Evolutionary conservation across 495 filamentous ascomycete species (phyloP), one percentile per base, ranked within the genome.

Genomic region (Rostrohypoxylon terebratum): DNA sequence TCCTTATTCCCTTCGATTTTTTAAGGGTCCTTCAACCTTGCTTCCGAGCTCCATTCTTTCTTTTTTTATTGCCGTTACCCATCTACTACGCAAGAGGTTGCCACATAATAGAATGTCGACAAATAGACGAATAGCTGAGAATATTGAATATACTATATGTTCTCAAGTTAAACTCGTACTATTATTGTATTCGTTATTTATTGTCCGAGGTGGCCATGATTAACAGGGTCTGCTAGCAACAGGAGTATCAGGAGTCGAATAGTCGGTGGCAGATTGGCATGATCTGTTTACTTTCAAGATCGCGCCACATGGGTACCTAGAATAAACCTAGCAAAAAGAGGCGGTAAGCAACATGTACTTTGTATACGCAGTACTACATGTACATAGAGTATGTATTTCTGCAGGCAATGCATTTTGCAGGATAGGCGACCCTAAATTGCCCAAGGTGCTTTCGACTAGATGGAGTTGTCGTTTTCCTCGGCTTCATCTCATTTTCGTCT

Each of bases 401-500:
- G 71, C 55, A 69, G 66, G 73, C 66, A 69, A 77, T 66, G 75
- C 75, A 75, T 77, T 71, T 66, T 75, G 75, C 75, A 75, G 71
- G 45, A 69, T 66, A 57, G 55, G 57, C 25, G 59, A 72, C 73
- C 66, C 63, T 51, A 72, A 69, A 64, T 54, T 47, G 64, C 16
- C 33, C 36, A 59, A 55, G 11, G 23, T 23, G 21, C 23, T 31
- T 31, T n/a, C 11, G 13, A 38, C 1, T 57, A n/a, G 16, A 33
- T 23, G 7, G 16, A 57, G 28, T 18, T 34, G 51, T 31, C 25
- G 31, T n/a, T 48, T 42, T 50, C 53, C 38, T 34, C 53, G 13
- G 34, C 25, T 58, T 48, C 16, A 58, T 53, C 51, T 21, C 23
- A 16, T 16, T 2, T 31, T 38, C 13, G 10, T 50, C 48, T 63